phyloP scores from a whole-genome alignment of 371 early-diverging fungal genomes.

The Syncephalastrum sp. region DNA sequence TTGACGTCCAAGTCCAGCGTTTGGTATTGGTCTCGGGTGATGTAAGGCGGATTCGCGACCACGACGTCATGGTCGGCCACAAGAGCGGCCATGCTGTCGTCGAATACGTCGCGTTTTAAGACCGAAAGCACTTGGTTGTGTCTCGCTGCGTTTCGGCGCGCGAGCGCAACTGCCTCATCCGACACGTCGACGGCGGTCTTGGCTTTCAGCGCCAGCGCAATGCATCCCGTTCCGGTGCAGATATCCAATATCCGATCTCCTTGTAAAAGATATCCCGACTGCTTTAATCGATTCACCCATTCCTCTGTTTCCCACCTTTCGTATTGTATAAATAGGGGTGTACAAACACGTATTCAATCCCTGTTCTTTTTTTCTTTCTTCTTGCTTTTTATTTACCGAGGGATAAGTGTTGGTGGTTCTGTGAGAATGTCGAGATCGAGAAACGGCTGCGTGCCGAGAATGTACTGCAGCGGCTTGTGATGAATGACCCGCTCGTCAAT shows the following conservation, averaged over 20 bases:
- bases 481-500: conserved; percentile 51
- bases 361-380: background rate
- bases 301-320: conserved; percentile 91
- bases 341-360: background rate
- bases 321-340: background rate
- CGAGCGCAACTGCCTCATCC: conserved; percentile 44
- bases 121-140: conserved; percentile 10
- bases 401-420: conserved; percentile 80
- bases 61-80: conserved; percentile 52
- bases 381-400: conserved; percentile 51
- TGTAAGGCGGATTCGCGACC: conserved; percentile 91
- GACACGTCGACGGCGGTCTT: conserved; percentile 49
- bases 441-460: conserved; percentile 85
- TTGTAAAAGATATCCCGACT: conserved; percentile 26
- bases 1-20: conserved; percentile 69
- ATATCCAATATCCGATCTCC: conserved; percentile 71
- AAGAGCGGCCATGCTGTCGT: conserved; percentile 1
- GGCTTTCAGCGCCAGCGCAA: conserved; percentile 74
- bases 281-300: conserved; percentile 68
- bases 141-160: conserved; percentile 39
- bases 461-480: conserved; percentile 86
- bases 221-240: conserved; percentile 89
- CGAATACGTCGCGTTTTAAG: conserved; percentile 53
- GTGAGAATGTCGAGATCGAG: conserved; percentile 71
- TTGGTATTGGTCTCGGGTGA: conserved; percentile 70